phyloP scores from a whole-genome alignment of 257 asterid species.

The Nicotiana knightiana region DNA sequence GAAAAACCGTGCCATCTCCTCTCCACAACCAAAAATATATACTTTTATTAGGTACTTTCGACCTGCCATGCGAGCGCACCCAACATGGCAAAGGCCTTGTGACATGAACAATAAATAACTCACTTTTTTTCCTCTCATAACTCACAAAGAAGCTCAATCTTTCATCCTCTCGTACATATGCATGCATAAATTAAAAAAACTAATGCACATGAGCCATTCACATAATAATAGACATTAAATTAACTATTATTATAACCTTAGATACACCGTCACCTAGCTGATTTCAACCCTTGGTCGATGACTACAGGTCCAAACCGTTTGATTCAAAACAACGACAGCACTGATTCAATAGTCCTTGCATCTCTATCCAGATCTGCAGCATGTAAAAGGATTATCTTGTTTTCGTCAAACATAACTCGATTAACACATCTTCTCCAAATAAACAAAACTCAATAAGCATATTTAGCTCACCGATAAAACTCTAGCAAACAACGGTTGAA shows the following conservation, averaged over 20 bases:
- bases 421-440: neutral
- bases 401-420: neutral
- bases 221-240: neutral
- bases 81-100: constrained; percentile 9
- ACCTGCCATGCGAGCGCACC: constrained; percentile 25
- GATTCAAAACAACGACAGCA: neutral
- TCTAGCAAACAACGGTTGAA: too few species aligned
- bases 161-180: neutral
- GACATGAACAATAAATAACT: neutral
- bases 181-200: neutral
- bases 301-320: neutral
- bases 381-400: neutral
- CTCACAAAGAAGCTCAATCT: neutral
- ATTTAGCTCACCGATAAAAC: neutral
- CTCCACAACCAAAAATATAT: neutral
- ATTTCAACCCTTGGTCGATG: neutral
- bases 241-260: neutral
- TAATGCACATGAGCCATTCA: neutral
- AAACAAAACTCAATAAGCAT: neutral
- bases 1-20: neutral
- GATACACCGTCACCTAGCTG: neutral
- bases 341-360: neutral
- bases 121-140: neutral
- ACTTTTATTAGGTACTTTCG: neutral
- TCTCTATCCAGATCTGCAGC: neutral